These are phyloP conservation scores for Cichorium intybus DNA, from an alignment of 140 eudicot species.

Conservation along the genomic window DNA sequence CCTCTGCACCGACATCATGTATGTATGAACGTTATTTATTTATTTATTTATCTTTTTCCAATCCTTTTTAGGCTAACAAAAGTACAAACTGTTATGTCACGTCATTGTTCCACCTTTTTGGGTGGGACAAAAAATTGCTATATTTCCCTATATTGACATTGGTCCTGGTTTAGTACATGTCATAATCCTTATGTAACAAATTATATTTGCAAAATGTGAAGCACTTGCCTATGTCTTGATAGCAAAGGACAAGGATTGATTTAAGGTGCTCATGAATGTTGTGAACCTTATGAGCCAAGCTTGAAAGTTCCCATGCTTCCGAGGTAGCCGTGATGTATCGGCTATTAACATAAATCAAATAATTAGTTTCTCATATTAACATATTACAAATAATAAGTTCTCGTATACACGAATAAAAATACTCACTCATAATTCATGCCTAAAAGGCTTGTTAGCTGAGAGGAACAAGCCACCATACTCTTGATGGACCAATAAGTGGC, in stretches of 20 bases:
- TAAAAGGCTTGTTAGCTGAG: slow-evolving; percentile 68
- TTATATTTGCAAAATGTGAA: not conserved
- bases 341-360: slow-evolving; percentile 22
- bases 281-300: slow-evolving; percentile 69
- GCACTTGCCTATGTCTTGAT: slow-evolving; percentile 65
- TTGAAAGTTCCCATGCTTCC: slow-evolving; percentile 92
- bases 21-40: not conserved
- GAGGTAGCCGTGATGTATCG: slow-evolving; percentile 57
- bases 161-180: no score
- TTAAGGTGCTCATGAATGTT: slow-evolving; percentile 71
- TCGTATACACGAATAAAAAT: not conserved
- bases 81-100: no score
- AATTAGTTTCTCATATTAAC: not conserved
- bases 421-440: slow-evolving; percentile 78
- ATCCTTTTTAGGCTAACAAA: not conserved
- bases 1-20: slow-evolving; percentile 55
- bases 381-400: not conserved
- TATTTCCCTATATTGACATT: no score
- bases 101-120: no score
- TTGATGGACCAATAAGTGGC: slow-evolving; percentile 94
- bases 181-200: no score
- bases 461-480: slow-evolving; percentile 72
- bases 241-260: slow-evolving; percentile 51
- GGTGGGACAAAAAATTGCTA: no score
- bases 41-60: not conserved